phyloP scores from a whole-genome alignment of 2,329 filamentous ascomycete species.

The Metarhizium brunneum region DNA sequence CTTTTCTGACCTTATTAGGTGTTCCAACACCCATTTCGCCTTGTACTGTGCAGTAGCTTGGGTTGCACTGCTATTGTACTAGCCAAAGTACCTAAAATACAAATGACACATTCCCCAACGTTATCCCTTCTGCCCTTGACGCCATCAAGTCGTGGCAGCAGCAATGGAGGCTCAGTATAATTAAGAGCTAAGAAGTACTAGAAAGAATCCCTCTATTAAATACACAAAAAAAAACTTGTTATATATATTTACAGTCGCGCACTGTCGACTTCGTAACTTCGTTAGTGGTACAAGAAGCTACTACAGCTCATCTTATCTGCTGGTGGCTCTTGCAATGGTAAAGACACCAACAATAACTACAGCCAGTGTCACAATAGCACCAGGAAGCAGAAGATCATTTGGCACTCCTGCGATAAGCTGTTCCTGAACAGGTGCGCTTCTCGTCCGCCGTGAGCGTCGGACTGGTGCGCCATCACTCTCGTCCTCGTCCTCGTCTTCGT shows the following conservation, averaged over 20 bases:
- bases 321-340: conserved; percentile 63
- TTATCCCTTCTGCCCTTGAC: no score
- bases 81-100: no score
- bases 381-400: conserved; percentile 86
- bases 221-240: conserved; percentile 12
- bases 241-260: conserved; percentile 23
- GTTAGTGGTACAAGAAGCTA: conserved; percentile 16
- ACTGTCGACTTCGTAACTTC: conserved; percentile 24
- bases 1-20: no score
- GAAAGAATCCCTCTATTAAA: background rate
- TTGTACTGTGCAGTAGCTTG: background rate
- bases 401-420: conserved; percentile 86
- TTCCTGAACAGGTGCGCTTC: conserved; percentile 43
- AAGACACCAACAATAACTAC: conserved; percentile 93
- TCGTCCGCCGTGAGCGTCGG: conserved; percentile 34
- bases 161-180: background rate
- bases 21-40: no score
- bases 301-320: conserved; percentile 30
- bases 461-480: conserved; percentile 34
- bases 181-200: background rate
- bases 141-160: no score
- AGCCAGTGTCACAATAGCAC: conserved; percentile 89
- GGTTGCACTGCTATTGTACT: background rate
- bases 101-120: no score
- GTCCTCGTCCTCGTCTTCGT: conserved; percentile 44